A percentile compares a stretch with the other conserved stretches of the same genome.
Conservation (phyloP, 2,329 filamentous ascomycete species). For the Pseudocercospora macadamiae region DNA sequence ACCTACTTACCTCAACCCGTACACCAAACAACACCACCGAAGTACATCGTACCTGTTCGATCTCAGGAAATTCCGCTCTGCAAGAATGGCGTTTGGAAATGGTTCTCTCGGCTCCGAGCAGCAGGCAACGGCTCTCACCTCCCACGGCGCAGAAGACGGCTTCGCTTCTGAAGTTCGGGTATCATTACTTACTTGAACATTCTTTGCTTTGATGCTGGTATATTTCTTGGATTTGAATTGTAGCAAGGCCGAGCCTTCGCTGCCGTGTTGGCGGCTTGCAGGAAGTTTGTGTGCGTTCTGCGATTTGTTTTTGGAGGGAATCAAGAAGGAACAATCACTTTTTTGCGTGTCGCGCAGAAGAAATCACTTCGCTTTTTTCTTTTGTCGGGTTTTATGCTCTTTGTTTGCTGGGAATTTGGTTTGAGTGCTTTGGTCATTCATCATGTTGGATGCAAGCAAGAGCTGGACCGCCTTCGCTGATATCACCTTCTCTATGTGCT, state of each 20-base stretch:
- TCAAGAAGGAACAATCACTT: constrained; percentile 17
- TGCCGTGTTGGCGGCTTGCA: not conserved
- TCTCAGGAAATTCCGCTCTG: constrained; percentile 23
- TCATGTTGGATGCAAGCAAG: too few relatives aligned
- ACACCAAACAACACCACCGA: constrained; percentile 18
- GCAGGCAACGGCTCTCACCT: constrained; percentile 25
- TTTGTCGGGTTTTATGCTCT: constrained; percentile 13
- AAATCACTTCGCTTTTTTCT: not conserved
- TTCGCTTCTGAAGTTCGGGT: constrained; percentile 11
- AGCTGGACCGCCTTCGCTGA: constrained; percentile 34
- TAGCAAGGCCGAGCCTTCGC: not conserved
- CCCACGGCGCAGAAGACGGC: constrained; percentile 27
- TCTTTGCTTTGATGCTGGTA: too few relatives aligned
- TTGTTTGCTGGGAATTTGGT: constrained; percentile 6
- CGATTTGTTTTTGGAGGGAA: not conserved
- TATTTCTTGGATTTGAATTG: not conserved
- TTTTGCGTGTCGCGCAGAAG: constrained; percentile 17
- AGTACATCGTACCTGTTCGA: constrained; percentile 21
- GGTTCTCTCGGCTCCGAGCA: constrained; percentile 3
- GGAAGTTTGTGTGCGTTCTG: constrained; percentile 3
- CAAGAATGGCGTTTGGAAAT: constrained; percentile 20
- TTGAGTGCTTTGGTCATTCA: constrained; percentile 2
- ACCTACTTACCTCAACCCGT: constrained; percentile 27
- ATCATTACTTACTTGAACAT: not conserved
- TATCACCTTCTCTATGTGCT: constrained; percentile 21